phyloP scores from a whole-genome alignment of 148 eudicot genomes.

The Rhododendron kiyosumense region DNA sequence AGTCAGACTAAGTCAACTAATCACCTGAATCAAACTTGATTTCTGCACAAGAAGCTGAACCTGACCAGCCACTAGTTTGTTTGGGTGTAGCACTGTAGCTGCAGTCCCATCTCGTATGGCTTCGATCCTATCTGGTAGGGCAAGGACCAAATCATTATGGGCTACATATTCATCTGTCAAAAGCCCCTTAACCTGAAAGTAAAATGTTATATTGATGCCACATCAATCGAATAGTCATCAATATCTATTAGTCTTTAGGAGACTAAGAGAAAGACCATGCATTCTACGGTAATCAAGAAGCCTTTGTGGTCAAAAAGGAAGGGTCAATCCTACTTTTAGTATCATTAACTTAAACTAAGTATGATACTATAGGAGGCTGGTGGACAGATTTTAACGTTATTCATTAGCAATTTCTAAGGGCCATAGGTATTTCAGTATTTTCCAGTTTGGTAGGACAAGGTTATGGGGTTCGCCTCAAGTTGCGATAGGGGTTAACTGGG shows the following conservation, averaged over 20 bases:
- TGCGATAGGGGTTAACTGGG: not conserved
- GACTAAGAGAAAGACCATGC: not conserved
- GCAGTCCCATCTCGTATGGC: constrained; percentile 92
- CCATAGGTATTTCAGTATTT: not conserved
- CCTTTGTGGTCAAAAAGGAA: not conserved
- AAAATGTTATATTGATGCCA: not conserved
- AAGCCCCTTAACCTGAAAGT: constrained; percentile 84
- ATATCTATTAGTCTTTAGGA: not conserved
- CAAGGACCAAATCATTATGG: constrained; percentile 83
- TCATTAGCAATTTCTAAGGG: not conserved
- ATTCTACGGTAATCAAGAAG: not conserved
- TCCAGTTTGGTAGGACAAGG: not conserved
- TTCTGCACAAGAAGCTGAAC: constrained; percentile 74
- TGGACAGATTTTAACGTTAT: not conserved
- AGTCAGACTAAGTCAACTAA: constrained; percentile 3
- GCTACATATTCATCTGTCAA: constrained; percentile 78
- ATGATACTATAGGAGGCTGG: not conserved
- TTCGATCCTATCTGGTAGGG: constrained; percentile 85
- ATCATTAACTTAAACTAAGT: not conserved
- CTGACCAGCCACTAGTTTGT: constrained; percentile 74
- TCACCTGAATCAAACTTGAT: constrained; percentile 96
- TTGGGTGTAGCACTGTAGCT: constrained; percentile 59
- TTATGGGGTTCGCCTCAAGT: not conserved
- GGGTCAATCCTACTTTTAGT: not conserved
- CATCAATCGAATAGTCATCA: not conserved